Evolutionary conservation across 768 basidiomycete species (phyloP).

Genomic region (Agrocybe chaxingu): DNA sequence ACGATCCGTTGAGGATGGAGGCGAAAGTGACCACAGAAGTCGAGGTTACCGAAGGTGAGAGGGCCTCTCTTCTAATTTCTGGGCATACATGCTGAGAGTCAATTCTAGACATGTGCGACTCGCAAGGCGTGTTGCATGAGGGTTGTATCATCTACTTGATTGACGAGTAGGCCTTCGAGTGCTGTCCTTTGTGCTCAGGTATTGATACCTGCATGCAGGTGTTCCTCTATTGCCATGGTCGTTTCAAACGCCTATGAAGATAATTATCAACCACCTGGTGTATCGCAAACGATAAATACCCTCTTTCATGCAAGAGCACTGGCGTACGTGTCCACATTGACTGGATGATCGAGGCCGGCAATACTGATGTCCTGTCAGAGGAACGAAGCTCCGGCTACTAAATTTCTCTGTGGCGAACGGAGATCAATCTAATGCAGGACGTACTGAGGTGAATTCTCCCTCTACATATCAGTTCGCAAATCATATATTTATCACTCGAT

Average conservation of each 20-base stretch:
- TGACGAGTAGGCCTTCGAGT: slow-evolving; percentile 37
- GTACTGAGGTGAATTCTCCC: slow-evolving; percentile 33
- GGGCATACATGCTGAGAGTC: not conserved
- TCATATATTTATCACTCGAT: not conserved
- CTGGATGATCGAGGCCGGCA: not conserved
- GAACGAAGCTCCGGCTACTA: slow-evolving; percentile 39
- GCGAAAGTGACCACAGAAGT: slow-evolving; percentile 38
- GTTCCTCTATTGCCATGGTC: slow-evolving; percentile 35
- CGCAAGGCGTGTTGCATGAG: slow-evolving; percentile 32
- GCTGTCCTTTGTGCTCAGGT: not conserved
- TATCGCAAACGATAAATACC: slow-evolving; percentile 44
- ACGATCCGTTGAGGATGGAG: slow-evolving; percentile 33
- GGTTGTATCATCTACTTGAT: slow-evolving; percentile 42
- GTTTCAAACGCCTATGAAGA: slow-evolving; percentile 31
- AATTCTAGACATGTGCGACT: slow-evolving; percentile 41
- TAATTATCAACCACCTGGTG: slow-evolving; percentile 25
- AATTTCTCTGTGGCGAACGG: slow-evolving; percentile 33
- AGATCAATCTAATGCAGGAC: slow-evolving; percentile 25
- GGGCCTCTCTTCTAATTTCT: not conserved
- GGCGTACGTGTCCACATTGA: slow-evolving; percentile 24
- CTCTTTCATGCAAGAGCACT: slow-evolving; percentile 41
- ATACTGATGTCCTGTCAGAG: slow-evolving; percentile 24
- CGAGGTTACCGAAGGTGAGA: slow-evolving; percentile 42
- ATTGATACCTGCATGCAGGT: slow-evolving; percentile 24
- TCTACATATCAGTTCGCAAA: not conserved